Conservation (phyloP, 257 asterid species). For the Anisodus tanguticus region DNA sequence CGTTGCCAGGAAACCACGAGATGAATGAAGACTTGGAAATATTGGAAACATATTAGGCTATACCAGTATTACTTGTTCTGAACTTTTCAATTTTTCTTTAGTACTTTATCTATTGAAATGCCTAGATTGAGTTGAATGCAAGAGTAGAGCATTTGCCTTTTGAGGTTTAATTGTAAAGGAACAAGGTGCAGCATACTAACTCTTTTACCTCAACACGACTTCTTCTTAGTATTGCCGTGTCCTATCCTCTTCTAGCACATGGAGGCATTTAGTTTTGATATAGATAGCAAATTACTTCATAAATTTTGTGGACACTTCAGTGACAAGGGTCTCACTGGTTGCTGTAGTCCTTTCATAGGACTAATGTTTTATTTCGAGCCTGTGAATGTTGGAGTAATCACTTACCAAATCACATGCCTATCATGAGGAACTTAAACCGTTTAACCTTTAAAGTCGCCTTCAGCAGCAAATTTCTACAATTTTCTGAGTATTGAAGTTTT, state of each 20-base stretch:
- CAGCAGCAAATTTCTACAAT: background rate
- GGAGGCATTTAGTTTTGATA: background rate
- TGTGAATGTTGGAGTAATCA: background rate
- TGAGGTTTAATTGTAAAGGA: conserved; percentile 1
- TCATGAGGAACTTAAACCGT: background rate
- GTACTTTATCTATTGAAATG: background rate
- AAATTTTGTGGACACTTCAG: background rate
- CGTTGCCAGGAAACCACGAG: background rate
- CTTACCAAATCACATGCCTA: background rate
- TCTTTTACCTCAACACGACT: background rate
- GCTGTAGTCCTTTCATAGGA: background rate
- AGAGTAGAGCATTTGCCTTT: background rate
- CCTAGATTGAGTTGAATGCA: conserved; percentile 6
- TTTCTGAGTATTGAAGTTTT: background rate
- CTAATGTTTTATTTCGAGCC: background rate
- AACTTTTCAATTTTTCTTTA: background rate
- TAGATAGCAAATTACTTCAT: background rate
- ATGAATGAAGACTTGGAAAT: background rate
- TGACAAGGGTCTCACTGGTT: background rate
- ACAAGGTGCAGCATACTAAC: conserved; percentile 13
- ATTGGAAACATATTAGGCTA: conserved; percentile 1
- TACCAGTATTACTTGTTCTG: background rate
- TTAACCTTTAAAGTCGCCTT: background rate
- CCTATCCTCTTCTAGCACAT: background rate
- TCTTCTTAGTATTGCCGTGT: background rate